Evolutionary conservation across 192 early-diverging fungal genomes (phyloP).

Genomic region (Phlyctochytrium planicorne): DNA sequence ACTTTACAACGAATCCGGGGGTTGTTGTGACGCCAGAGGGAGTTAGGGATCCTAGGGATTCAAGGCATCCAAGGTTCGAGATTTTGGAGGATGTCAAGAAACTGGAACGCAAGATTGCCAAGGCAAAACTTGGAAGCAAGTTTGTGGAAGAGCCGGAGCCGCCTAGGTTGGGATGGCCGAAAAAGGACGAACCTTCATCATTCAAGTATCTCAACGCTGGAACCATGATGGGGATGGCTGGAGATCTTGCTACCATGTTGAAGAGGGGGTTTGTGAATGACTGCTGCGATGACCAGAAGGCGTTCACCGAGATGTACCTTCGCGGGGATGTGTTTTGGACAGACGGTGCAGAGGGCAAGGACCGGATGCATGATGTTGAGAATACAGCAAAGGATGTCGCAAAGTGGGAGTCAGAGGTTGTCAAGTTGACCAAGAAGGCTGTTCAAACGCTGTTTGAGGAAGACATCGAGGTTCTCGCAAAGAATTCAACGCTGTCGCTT

Average conservation of each 20-base stretch:
- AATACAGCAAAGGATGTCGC: neutral
- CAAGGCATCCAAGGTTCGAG: neutral
- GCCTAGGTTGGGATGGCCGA: neutral
- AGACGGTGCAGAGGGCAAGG: neutral
- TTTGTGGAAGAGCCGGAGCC: neutral
- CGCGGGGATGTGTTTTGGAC: conserved; percentile 19
- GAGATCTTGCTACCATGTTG: conserved; percentile 12
- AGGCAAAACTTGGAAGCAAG: neutral
- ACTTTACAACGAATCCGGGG: neutral
- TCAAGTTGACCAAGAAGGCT: neutral
- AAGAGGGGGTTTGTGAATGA: conserved; percentile 22
- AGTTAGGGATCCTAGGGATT: conserved; percentile 6
- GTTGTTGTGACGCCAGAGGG: conserved; percentile 8
- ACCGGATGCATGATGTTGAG: too few species aligned
- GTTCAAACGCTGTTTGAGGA: neutral
- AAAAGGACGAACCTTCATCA: neutral
- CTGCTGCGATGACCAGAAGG: conserved; percentile 31
- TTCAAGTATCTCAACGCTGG: conserved; percentile 31
- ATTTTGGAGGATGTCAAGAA: neutral
- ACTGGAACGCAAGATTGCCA: neutral
- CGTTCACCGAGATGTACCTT: conserved; percentile 16
- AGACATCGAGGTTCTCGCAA: neutral
- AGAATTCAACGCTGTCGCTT: too few species aligned
- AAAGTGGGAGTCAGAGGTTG: neutral
- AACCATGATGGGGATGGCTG: conserved; percentile 23